Evolutionary conservation across 2,329 filamentous ascomycete genomes (phyloP), one percentile per base, ranked within the genome.

Genomic region (Lojkania enalia): DNA sequence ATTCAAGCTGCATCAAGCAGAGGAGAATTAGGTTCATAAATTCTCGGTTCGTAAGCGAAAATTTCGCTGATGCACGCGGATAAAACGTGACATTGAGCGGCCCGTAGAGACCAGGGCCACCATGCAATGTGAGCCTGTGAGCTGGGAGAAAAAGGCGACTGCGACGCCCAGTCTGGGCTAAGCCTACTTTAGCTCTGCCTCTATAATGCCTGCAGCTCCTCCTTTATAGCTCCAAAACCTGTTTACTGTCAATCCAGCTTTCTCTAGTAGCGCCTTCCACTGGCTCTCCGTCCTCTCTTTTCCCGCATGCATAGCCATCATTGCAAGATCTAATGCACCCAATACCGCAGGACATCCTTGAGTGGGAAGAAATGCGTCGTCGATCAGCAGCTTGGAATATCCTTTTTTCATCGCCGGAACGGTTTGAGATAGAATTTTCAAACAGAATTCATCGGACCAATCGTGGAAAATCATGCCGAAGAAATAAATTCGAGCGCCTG

Each of bases 281-380:
- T 38, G 31, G 3, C 20, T 35, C 25, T 50, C 43, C 18, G 43
- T 47, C 15, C 43, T 36, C 48, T 50, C 48, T 13, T 44, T 20
- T 23, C 39, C 21, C 15, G 43, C 20, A 35, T 44, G 39, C 9
- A 3, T 14, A 3, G 21, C 4, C 25, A 44, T 9, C 43, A 50
- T 47, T 14, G 47, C 4, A 35, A 47, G 36, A 25, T 50, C 48
- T 14, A 50, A 20, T n/a, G 33, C 37, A 43, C 35, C 43, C 39
- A 46, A 12, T 33, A 12, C 14, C 43, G 39, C 5, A 20, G n/a
- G 14, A 3, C 30, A 25, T 50, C 35, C 27, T 6, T 27, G 2
- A 46, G 12, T 2, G 43, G 33, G 14, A 43, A n/a, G n/a, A n/a
- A n/a, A n/a, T n/a, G n/a, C 35, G 14, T 47, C 44, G 18, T 35